Percentiles rank a stretch among this genome's conserved stretches.
phyloP scores from a whole-genome alignment of 176 grass and related monocot species.

The Triticum monococcum region DNA sequence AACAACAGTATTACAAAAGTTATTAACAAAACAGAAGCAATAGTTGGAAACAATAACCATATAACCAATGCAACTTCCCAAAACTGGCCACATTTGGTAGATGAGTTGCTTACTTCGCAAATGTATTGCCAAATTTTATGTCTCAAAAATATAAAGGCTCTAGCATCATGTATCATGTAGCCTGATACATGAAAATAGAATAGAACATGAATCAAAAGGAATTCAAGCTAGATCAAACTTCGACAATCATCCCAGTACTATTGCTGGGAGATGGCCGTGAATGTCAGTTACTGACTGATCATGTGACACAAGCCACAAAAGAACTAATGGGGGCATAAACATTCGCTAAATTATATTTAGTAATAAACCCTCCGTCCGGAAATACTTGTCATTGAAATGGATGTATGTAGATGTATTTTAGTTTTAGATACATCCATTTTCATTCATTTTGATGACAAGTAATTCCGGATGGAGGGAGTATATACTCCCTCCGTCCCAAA shows the following conservation, averaged over 20 bases:
- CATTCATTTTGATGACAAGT: too few species aligned
- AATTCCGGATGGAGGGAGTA: too few species aligned
- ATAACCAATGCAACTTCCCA: background rate
- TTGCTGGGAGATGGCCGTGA: background rate
- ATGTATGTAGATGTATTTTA: too few species aligned
- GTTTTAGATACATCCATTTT: too few species aligned
- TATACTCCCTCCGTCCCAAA: too few species aligned
- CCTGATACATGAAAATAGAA: background rate
- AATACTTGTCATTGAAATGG: too few species aligned
- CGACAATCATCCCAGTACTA: background rate
- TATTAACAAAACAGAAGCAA: slow-evolving; percentile 10
- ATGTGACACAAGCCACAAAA: background rate
- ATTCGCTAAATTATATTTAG: background rate
- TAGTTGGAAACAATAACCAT: slow-evolving; percentile 19
- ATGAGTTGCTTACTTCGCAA: background rate
- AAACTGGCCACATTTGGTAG: background rate
- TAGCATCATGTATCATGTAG: background rate
- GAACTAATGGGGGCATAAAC: background rate
- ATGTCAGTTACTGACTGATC: background rate
- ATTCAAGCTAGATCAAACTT: background rate
- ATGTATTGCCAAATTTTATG: background rate
- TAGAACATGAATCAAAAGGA: background rate
- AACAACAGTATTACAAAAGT: slow-evolving; percentile 1
- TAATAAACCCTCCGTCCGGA: background rate
- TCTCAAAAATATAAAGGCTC: background rate